phyloP scores from a whole-genome alignment of 495 filamentous ascomycete species.

The Aspergillus olivimuriae region DNA sequence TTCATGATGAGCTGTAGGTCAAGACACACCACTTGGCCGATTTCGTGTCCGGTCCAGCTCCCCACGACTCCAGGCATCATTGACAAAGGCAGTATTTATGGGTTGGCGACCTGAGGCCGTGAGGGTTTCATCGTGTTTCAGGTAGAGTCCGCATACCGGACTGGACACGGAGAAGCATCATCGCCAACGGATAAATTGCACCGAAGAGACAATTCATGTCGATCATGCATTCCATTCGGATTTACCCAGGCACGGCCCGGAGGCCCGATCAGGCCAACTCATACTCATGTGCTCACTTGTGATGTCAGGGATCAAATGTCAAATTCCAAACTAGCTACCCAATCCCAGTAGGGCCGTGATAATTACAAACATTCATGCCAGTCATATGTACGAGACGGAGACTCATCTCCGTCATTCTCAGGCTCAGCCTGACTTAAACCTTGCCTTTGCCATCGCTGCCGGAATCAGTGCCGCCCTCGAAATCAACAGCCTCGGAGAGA shows the following conservation, averaged over 20 bases:
- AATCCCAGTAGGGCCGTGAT: no score
- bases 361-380: no score
- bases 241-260: slow-evolving; percentile 1
- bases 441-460: slow-evolving; percentile 1
- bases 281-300: no score
- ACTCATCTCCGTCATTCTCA: no score
- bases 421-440: no score
- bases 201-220: not conserved
- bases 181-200: not conserved
- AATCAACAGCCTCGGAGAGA: slow-evolving; percentile 11
- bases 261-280: not conserved
- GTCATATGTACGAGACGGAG: no score
- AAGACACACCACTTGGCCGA: not conserved
- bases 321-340: no score
- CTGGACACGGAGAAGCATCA: not conserved
- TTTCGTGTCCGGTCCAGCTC: no score
- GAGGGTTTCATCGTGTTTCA: slow-evolving; percentile 8
- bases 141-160: slow-evolving; percentile 1
- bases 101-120: not conserved
- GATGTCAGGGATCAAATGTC: no score
- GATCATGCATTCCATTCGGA: slow-evolving; percentile 3
- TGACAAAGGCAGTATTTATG: not conserved
- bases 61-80: no score
- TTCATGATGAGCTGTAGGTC: slow-evolving; percentile 10
- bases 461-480: slow-evolving; percentile 10